Base-by-base conservation (phyloP, 331 rosid genomes). In the Pyrus hybrid region DNA sequence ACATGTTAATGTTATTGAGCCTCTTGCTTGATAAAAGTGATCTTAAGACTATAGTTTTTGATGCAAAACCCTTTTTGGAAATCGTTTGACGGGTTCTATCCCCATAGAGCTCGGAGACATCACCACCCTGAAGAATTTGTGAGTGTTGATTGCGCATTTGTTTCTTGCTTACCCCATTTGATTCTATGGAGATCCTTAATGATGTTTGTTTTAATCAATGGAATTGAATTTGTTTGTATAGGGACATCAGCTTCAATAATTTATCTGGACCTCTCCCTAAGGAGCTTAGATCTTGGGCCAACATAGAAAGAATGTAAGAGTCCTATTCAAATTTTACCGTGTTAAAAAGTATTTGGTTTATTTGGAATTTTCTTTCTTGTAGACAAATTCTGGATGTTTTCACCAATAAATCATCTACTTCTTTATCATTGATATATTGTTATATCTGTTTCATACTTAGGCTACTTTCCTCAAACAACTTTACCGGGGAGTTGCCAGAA, bases 91-190 rank as follows among this genome's bases (percentile, higher is more conserved):
- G 0, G 98, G 97, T 58, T 10, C 75, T 60, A 81, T 93, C 41
- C 98, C 98, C 13, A 58, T 3, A 72, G 97, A 88, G 81, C 76
- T 93, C 10, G 93, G 73, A 77, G 85, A 87, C 82, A 91, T 93
- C 69, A 76, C 87, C 43, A 88, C 93, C 74, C 90, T 93, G 16
- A 67, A 53, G 80, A 85, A 73, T 61, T 83, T 93, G 97, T 93
- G 75, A 88, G 97, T 85, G 21, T 22, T 32, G 10, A 47, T 51
- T 71, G 17, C 13, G 28, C 65, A 22, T 70, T 67, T 76, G 53
- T 60, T 29, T 63, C 63, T 17, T 35, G 33, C 45, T 10, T 49
- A 30, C 8, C 21, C 23, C 23, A 21, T 10, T 56, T 32, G 54
- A 16, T 22, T 10, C 3, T 9, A 1, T 23, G 53, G 37, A 58